Base-by-base conservation (phyloP, 129 eudicot species). In the Gnaphalium uliginosum region DNA sequence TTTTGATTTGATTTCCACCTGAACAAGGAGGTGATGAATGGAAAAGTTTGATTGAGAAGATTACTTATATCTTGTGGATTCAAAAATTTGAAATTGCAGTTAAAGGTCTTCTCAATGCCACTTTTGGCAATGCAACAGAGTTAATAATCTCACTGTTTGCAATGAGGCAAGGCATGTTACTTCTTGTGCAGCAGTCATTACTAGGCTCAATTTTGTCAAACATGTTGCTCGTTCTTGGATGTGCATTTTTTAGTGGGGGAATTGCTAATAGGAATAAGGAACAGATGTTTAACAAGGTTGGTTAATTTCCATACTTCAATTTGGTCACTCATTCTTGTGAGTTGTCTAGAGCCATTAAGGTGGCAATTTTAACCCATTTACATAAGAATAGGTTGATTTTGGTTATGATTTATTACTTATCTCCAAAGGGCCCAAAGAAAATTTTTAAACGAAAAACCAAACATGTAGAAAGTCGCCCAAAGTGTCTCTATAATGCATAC, bases 101-200 rank as follows among this genome's bases (percentile, higher is more conserved):
- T 57, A 94, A 94, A 60, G 89, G 91, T 46, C 91, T 90, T 78
- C 67, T 90, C 17, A 90, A 90, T 84, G 93, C 96, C 65, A 88
- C 93, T 29, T 90, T 89, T 79, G 93, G 96, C 60, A 91, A 91
- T 81, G 94, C 94, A 56, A 91, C 97, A 15, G 97, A 91, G 83
- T 30, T 91, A 50, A 88, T 91, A 68, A 91, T 91, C 72, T 89
- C 96, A 8, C 78, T 88, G 81, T 76, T 81, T 57, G 94, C 97
- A 13, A 76, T 91, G 76, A 84, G 74, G 68, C 79, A 69, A 54
- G 86, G 88, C 18, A 91, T 88, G 94, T 69, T 88, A 41, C 80
- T 85, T 37, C 92, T 91, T 18, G 85, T 91, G 72, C 91, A 91
- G 67, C 91, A 86, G 78, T 91, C 97, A 23, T 83, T 91, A 69